Base-by-base conservation (phyloP, 176 grass and related monocot species). In the Poa pratensis region DNA sequence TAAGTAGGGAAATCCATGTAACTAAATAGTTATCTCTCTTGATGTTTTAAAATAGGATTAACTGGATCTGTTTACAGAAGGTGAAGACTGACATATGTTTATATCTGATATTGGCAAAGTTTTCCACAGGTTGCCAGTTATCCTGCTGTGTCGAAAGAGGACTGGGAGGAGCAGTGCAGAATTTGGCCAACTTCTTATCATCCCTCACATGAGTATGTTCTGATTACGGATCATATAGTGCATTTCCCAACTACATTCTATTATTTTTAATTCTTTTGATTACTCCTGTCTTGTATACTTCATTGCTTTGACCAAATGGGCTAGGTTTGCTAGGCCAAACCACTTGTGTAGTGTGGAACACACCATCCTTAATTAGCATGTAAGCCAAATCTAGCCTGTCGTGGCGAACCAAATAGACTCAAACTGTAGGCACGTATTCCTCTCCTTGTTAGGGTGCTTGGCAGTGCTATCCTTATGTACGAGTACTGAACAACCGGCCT, bases 151-250 rank as follows among this genome's bases (percentile, higher is more conserved):
- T 87, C 94, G 49, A 94, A 97, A 89, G 88, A 92, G 80, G 83
- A 94, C 58, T 94, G 92, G 94, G 88, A 97, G 69, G 88, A 94
- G 74, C 94, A 94, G 11, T 94, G 90, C 86, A 94, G 89, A 87
- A 66, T 92, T 69, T 97, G 94, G 94, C 94, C 94, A 85, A 92
- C 94, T 65, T 97, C 92, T 54, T 94, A 89, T 63, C 94, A 97
- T 89, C 92, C 94, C 18, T 52, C 81, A 40, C 81, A 79, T 49
- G 79, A 90, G 94, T 94, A 80, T 87, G 60, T 77, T 73, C 6
- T 46, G 19, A 80, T 32, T 62, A 28, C 1, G 14, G 23, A 28
- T 45, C 26, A 67, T 4, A 40, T 85, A 54, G 18, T 77, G n/a
- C 48, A 82, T 79, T 82, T 84, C 35, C 1, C 62, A 40, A 7